phyloP scores from a whole-genome alignment of 2,329 filamentous ascomycete species.

The Neurospora sp. region DNA sequence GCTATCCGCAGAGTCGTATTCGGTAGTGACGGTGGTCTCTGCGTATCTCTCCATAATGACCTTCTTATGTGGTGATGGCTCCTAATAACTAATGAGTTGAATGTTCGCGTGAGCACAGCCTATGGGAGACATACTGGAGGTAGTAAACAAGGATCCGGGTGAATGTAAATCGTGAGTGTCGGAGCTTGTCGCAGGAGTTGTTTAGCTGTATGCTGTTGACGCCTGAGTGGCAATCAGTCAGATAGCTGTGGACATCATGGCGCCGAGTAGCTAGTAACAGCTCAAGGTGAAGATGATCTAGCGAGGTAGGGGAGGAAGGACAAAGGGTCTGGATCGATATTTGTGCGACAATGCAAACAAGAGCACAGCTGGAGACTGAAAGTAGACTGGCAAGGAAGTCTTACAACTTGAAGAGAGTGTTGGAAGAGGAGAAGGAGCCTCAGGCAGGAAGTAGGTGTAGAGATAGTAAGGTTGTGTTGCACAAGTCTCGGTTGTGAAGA shows the following conservation, averaged over 20 bases:
- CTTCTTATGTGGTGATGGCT: neutral
- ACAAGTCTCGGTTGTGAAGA: neutral
- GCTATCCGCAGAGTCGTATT: slow-evolving; percentile 18
- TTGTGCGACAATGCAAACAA: neutral
- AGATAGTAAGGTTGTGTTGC: neutral
- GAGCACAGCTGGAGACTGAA: neutral
- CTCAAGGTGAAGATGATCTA: neutral
- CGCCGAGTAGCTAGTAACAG: neutral
- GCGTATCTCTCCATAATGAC: neutral
- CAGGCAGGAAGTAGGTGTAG: neutral
- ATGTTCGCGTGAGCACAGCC: neutral
- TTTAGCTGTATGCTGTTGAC: neutral
- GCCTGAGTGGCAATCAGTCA: neutral
- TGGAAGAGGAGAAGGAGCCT: neutral
- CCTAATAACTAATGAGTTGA: neutral
- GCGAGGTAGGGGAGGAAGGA: neutral
- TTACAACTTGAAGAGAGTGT: neutral
- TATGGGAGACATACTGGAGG: neutral
- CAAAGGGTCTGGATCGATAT: neutral
- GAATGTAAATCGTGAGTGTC: neutral
- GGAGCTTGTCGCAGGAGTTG: too few species aligned
- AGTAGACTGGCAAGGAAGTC: neutral
- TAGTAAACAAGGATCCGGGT: neutral
- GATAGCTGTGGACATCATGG: neutral
- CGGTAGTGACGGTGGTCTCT: slow-evolving; percentile 14